A percentile compares a stretch with the other conserved stretches of the same genome.
Evolutionary conservation across 768 basidiomycete genomes (phyloP).

Genomic region (Sporobolomyces roseus): DNA sequence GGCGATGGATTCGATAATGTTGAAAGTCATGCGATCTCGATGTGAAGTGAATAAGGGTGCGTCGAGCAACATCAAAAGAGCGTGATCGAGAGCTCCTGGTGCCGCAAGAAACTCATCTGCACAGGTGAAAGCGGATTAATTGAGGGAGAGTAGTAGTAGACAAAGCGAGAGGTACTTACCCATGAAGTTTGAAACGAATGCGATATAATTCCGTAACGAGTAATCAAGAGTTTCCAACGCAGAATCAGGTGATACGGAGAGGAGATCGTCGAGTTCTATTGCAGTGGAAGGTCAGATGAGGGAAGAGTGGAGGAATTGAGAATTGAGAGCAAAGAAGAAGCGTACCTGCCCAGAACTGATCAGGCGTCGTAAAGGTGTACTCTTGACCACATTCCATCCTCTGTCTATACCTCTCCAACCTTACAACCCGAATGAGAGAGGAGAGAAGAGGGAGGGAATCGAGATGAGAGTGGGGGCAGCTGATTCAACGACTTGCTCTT

Average conservation of each 20-base stretch:
- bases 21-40: constrained; percentile 84
- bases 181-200: constrained; percentile 32
- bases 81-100: constrained; percentile 77
- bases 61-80: constrained; percentile 67
- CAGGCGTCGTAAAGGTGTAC: constrained; percentile 74
- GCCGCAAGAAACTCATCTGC: constrained; percentile 80
- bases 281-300: neutral
- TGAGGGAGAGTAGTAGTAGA: neutral
- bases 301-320: neutral
- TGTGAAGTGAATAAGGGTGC: constrained; percentile 87
- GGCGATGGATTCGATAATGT: constrained; percentile 57
- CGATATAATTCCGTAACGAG: constrained; percentile 49
- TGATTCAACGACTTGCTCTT: too few relatives aligned
- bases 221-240: constrained; percentile 74
- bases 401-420: too few relatives aligned
- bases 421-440: too few relatives aligned
- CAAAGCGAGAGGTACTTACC: constrained; percentile 7
- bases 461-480: too few relatives aligned
- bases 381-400: constrained; percentile 55
- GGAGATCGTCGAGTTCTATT: constrained; percentile 79
- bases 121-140: neutral
- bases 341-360: constrained; percentile 67
- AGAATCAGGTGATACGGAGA: constrained; percentile 61
- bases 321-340: neutral
- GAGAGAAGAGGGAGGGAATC: too few relatives aligned